A percentile compares a stretch with the other conserved stretches of the same genome.
Evolutionary conservation across 768 basidiomycete genomes (phyloP).

Genomic region (Hygrophorus russula): DNA sequence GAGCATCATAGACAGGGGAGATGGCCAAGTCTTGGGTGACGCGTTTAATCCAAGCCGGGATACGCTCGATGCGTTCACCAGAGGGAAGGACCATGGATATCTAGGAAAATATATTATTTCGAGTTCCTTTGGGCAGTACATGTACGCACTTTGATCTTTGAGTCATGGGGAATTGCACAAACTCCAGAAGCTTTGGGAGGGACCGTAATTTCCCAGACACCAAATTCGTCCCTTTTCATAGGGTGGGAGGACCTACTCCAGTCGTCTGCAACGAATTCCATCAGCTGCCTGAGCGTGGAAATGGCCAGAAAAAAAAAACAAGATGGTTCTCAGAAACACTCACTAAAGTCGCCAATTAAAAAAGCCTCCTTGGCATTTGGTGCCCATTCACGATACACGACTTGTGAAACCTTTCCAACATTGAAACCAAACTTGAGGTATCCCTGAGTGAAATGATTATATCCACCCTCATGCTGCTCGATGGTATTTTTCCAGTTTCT

Average conservation of each 20-base stretch:
- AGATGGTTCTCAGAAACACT: slow-evolving; percentile 21
- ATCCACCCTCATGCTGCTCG: slow-evolving; percentile 73
- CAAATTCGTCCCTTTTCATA: slow-evolving; percentile 77
- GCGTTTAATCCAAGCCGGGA: slow-evolving; percentile 90
- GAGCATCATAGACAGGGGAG: slow-evolving; percentile 89
- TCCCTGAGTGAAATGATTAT: slow-evolving; percentile 68
- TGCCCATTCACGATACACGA: slow-evolving; percentile 93
- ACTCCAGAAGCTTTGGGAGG: slow-evolving; percentile 55
- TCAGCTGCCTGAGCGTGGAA: background rate
- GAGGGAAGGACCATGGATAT: slow-evolving; percentile 83
- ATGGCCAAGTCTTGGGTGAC: slow-evolving; percentile 89
- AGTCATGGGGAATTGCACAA: slow-evolving; percentile 87
- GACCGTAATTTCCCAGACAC: slow-evolving; percentile 80
- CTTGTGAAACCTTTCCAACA: slow-evolving; percentile 49
- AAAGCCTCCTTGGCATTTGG: slow-evolving; percentile 76
- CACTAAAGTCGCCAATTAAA: slow-evolving; percentile 95
- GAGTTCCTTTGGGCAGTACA: background rate
- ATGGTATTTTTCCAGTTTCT: slow-evolving; percentile 70
- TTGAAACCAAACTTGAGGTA: slow-evolving; percentile 76
- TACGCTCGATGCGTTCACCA: slow-evolving; percentile 76
- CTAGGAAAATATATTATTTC: slow-evolving; percentile 27
- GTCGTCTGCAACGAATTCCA: slow-evolving; percentile 39
- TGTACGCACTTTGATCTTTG: slow-evolving; percentile 75
- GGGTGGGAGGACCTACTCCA: slow-evolving; percentile 84
- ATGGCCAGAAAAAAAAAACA: too few relatives aligned